Evolutionary conservation across 106 monocot genomes (phyloP).

Genomic region (Allium cepa): DNA sequence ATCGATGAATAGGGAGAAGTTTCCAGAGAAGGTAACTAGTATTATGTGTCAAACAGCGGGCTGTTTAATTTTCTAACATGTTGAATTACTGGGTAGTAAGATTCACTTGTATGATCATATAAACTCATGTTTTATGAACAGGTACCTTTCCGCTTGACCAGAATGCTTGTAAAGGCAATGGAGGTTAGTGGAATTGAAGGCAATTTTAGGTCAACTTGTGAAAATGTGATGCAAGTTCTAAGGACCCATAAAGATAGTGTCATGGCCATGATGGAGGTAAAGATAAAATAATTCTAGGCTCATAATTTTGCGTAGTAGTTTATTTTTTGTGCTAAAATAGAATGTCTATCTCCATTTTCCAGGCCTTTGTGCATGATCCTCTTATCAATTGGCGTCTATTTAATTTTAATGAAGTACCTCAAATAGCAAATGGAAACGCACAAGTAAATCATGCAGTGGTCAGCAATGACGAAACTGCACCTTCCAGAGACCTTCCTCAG

Average conservation of each 20-base stretch:
- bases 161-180: constrained; percentile 99
- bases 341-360: constrained; percentile 1
- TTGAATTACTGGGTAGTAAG: too few relatives aligned
- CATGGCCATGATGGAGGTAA: constrained; percentile 99
- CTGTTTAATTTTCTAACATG: too few relatives aligned
- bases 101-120: background rate
- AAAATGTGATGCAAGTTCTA: constrained; percentile 99
- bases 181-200: constrained; percentile 99
- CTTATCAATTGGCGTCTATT: constrained; percentile 98
- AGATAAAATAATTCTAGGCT: background rate
- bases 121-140: constrained; percentile 6
- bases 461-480: constrained; percentile 61
- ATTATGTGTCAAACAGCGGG: background rate
- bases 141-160: constrained; percentile 98
- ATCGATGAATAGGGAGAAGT: constrained; percentile 97
- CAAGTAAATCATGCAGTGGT: constrained; percentile 52
- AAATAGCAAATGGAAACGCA: constrained; percentile 58
- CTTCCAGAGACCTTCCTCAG: constrained; percentile 55
- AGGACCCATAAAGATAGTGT: constrained; percentile 95
- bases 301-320: constrained; percentile 4
- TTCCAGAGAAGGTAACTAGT: constrained; percentile 78
- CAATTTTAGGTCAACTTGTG: constrained; percentile 96
- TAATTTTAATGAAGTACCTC: constrained; percentile 99
- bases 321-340: too few relatives aligned
- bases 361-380: constrained; percentile 99